Evolutionary conservation across 345 rosid species (phyloP), one percentile per base, ranked within the genome.

Genomic region (Arabis alpina): DNA sequence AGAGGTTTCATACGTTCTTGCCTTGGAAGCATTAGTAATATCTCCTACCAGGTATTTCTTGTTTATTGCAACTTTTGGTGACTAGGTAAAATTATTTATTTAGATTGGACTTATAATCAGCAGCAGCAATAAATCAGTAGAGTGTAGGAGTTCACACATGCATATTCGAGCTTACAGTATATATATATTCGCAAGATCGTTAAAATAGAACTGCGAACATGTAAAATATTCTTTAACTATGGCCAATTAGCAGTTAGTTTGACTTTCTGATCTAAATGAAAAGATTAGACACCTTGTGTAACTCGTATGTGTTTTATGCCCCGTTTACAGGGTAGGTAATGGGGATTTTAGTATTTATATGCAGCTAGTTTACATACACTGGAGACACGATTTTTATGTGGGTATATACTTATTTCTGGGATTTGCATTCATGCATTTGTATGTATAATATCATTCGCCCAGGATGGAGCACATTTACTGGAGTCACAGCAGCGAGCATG

Each of bases 1-100:
- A 86, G 98, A 77, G 97, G 92, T 28, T 89, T 91, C 80, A 66
- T 93, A 70, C 84, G 96, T 43, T 82, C 90, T 56, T 84, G 91
- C 85, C 73, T 93, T 54, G 78, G 68, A 68, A 85, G 82, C 81
- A 87, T 93, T 42, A 84, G 94, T 77, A 87, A 81, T 76, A 60
- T 79, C 79, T 83, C 88, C 19, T 71, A 64, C 78, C 94, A 87
- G 96, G 98, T 92, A 73, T 55, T 13, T 72, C 27, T 28, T 53
- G 39, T n/a, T 63, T 44, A 32, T 39, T 45, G 23, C 54, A 62
- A 54, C 56, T 53, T 53, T 8, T 71, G 24, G 54, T 61, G 42
- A 42, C 44, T 61, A 30, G 27, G 45, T 10, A 37, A 55, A 23
- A 14, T 44, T 36, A 56, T 10, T 4, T 34, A 34, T 8, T 68